phyloP scores from a whole-genome alignment of 306 rosid species.

The Sphenostylis stenocarpa region DNA sequence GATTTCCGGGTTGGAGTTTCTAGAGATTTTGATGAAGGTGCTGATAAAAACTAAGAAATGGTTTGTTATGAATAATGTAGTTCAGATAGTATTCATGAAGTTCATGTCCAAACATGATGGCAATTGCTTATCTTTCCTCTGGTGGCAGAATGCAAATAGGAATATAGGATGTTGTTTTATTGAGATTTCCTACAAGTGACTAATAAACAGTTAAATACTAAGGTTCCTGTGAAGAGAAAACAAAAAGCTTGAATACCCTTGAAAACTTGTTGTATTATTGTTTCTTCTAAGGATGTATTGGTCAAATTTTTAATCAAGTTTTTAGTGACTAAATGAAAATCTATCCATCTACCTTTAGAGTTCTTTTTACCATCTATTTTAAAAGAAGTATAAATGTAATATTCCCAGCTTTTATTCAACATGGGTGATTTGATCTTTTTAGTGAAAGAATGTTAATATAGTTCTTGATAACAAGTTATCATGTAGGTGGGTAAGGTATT shows the following conservation, averaged over 20 bases:
- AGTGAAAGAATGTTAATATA: too few relatives aligned
- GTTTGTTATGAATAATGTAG: not conserved
- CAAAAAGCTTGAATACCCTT: not conserved
- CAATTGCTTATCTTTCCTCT: not conserved
- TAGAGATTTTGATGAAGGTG: conserved; percentile 91
- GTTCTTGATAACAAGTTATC: too few relatives aligned
- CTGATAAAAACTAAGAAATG: conserved; percentile 63
- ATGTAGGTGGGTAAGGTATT: too few relatives aligned
- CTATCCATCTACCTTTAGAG: too few relatives aligned
- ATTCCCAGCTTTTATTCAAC: too few relatives aligned
- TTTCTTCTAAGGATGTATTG: too few relatives aligned
- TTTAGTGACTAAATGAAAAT: too few relatives aligned
- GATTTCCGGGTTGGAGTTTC: conserved; percentile 75
- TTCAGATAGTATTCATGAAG: not conserved
- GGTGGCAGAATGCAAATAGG: conserved; percentile 1
- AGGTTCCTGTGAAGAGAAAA: not conserved
- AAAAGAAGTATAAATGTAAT: too few relatives aligned
- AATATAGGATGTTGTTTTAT: not conserved
- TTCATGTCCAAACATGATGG: not conserved
- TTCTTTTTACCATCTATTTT: too few relatives aligned
- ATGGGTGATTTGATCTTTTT: too few relatives aligned
- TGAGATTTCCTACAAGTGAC: not conserved
- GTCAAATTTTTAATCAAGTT: too few relatives aligned
- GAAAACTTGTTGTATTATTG: not conserved
- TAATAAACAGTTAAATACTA: not conserved